Conservation (phyloP, 306 rosid genomes). For the Vigna trinervia region DNA sequence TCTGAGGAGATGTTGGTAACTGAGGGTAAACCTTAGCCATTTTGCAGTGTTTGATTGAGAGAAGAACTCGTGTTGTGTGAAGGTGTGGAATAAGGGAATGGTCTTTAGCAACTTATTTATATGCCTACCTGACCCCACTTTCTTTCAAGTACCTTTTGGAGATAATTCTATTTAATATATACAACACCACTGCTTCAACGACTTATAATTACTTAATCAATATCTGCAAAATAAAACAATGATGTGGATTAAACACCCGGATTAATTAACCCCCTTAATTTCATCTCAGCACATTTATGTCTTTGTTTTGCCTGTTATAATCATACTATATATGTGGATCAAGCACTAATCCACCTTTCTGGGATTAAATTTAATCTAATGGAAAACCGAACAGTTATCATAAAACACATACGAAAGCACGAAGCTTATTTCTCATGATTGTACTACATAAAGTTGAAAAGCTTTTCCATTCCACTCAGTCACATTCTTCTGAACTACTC, state of each 20-base stretch:
- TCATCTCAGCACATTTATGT: constrained; percentile 5
- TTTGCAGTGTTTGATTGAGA: neutral
- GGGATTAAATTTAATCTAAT: constrained; percentile 30
- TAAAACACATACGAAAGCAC: constrained; percentile 20
- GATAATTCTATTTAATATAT: constrained; percentile 24
- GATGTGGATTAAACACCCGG: constrained; percentile 10
- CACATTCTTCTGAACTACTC: neutral
- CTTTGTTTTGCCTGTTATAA: constrained; percentile 34
- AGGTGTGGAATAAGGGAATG: neutral
- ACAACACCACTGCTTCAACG: constrained; percentile 34
- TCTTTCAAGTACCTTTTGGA: constrained; percentile 26
- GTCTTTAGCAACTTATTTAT: constrained; percentile 43
- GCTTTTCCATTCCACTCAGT: neutral
- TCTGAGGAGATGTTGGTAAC: constrained; percentile 25
- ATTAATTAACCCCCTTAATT: neutral
- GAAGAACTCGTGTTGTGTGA: neutral
- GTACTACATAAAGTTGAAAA: constrained; percentile 3
- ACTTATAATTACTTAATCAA: neutral
- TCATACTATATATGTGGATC: constrained; percentile 38
- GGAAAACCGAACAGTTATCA: neutral
- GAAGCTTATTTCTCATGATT: neutral
- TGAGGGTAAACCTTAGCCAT: constrained; percentile 61
- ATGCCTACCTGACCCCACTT: constrained; percentile 29
- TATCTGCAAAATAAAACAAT: neutral
- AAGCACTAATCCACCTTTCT: constrained; percentile 37